phyloP scores from a whole-genome alignment of 2,329 filamentous ascomycete genomes.

The Microsporum audouinii region DNA sequence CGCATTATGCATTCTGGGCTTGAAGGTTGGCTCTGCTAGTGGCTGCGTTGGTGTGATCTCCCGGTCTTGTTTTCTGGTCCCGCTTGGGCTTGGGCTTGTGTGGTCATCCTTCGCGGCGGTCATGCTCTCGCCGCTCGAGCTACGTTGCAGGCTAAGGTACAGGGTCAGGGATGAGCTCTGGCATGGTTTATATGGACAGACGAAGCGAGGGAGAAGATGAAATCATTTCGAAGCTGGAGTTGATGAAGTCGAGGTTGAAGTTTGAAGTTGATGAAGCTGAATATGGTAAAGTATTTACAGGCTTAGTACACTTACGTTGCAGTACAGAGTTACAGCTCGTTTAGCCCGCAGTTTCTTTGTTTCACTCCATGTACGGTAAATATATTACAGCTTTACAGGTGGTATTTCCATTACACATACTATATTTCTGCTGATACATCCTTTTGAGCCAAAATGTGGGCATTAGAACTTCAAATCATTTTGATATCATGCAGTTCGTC shows the following conservation, averaged over 20 bases:
- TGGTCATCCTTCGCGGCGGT: neutral
- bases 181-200: neutral
- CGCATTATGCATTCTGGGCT: neutral
- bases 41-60: neutral
- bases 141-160: neutral
- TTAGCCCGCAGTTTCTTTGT: neutral
- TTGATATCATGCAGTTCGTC: too few relatives aligned
- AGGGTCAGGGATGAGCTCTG: neutral
- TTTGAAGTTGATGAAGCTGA: neutral
- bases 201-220: neutral
- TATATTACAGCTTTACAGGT: neutral
- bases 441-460: neutral
- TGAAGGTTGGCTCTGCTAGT: neutral
- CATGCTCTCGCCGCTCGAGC: neutral
- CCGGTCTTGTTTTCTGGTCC: too few relatives aligned
- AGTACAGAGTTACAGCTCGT: neutral
- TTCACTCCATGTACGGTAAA: neutral
- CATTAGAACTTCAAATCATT: too few relatives aligned
- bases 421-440: neutral
- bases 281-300: neutral
- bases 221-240: neutral
- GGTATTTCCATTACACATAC: neutral
- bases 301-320: neutral
- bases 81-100: neutral
- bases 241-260: neutral